Evolutionary conservation across 192 early-diverging fungal genomes (phyloP).

Genomic region (Funneliformis geosporum): DNA sequence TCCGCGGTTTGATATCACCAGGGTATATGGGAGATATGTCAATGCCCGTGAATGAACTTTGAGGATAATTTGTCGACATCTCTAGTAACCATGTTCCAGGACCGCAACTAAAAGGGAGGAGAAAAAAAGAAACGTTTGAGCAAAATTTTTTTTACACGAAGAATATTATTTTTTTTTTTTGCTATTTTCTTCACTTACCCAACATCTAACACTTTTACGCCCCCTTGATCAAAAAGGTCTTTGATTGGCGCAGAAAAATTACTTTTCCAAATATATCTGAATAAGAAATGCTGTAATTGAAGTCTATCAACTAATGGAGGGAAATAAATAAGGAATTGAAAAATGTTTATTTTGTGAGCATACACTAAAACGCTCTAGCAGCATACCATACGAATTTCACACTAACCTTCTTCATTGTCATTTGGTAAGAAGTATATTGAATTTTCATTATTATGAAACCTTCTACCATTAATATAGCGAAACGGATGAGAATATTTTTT

Average conservation of each 20-base stretch:
- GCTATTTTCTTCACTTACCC: background rate
- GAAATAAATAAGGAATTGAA: background rate
- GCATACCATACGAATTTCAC: background rate
- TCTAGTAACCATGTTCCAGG: constrained; percentile 45
- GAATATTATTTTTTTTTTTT: too few relatives aligned
- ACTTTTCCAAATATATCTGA: background rate
- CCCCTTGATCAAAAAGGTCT: background rate
- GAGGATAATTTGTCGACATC: constrained; percentile 52
- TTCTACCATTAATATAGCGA: constrained; percentile 34
- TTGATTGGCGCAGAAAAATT: constrained; percentile 18
- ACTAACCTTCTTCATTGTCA: constrained; percentile 43
- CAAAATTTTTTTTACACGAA: too few relatives aligned
- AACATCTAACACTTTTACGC: constrained; percentile 21
- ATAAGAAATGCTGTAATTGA: constrained; percentile 13
- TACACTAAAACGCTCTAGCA: background rate
- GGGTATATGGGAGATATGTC: constrained; percentile 51
- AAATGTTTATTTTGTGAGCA: background rate
- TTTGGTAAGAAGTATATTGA: constrained; percentile 49
- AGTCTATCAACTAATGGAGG: constrained; percentile 20
- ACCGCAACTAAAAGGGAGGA: constrained; percentile 18
- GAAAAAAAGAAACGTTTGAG: too few relatives aligned
- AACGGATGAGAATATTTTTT: too few relatives aligned
- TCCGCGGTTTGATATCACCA: constrained; percentile 42
- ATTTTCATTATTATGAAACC: constrained; percentile 44
- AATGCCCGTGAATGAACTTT: constrained; percentile 50